phyloP scores from a whole-genome alignment of 805 yeast genomes.

The Ogataea paraovalis region DNA sequence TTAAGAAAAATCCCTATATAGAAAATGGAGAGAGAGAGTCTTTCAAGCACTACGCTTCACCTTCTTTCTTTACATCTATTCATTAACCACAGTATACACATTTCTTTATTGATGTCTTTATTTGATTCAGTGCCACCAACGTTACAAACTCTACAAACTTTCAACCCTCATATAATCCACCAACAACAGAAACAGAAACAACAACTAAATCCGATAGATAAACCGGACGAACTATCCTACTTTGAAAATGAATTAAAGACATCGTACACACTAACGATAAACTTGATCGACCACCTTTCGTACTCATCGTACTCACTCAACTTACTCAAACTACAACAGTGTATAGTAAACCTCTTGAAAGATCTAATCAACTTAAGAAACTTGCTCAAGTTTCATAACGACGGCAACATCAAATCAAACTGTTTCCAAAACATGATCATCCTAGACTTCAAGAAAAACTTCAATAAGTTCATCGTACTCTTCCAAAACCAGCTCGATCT shows the following conservation, averaged over 20 bases:
- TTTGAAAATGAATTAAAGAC: slow-evolving; percentile 16
- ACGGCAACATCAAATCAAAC: slow-evolving; percentile 10
- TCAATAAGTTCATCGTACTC: slow-evolving; percentile 1
- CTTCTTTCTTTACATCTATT: too few species aligned
- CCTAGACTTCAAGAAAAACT: slow-evolving; percentile 2
- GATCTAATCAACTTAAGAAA: slow-evolving; percentile 11
- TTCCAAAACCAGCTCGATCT: neutral
- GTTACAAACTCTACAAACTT: slow-evolving; percentile 3
- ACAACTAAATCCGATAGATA: neutral
- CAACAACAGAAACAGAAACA: slow-evolving; percentile 4
- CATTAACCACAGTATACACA: too few species aligned
- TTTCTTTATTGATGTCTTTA: slow-evolving; percentile 4
- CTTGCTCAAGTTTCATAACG: slow-evolving; percentile 9
- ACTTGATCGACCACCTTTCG: slow-evolving; percentile 12
- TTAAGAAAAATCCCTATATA: too few species aligned
- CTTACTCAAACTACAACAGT: slow-evolving; percentile 10
- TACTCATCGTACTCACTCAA: slow-evolving; percentile 8
- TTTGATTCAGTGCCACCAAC: slow-evolving; percentile 12
- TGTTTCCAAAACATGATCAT: slow-evolving; percentile 16
- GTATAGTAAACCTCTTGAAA: slow-evolving; percentile 5
- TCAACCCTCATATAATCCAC: neutral
- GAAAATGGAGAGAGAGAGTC: too few species aligned
- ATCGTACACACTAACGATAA: slow-evolving; percentile 14
- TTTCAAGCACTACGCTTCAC: too few species aligned
- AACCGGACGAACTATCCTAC: slow-evolving; percentile 5